A percentile compares a stretch with the other conserved stretches of the same genome.
Conservation (phyloP, 257 asterid species). For the Solanum habrochaites region DNA sequence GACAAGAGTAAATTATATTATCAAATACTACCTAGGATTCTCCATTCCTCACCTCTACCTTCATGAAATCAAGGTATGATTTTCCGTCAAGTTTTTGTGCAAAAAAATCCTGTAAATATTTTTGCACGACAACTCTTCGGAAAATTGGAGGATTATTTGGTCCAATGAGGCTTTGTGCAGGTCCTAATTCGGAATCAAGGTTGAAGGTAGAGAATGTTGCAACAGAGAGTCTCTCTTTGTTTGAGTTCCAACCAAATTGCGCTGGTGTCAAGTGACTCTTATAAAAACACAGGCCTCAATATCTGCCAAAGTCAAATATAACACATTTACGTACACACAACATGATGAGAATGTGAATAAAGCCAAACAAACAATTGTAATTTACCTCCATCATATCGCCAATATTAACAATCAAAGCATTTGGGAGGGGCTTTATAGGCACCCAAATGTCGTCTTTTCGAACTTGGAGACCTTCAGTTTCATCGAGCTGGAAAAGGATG, state of each 20-base stretch:
- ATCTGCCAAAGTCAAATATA: conserved; percentile 14
- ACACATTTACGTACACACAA: not conserved
- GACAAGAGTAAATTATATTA: not conserved
- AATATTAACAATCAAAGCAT: conserved; percentile 40
- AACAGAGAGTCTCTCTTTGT: conserved; percentile 35
- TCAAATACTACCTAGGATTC: not conserved
- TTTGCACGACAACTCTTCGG: conserved; percentile 1
- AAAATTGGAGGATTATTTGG: conserved; percentile 26
- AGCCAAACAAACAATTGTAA: too few relatives aligned
- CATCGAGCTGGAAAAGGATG: conserved; percentile 39
- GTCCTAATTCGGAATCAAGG: conserved; percentile 32
- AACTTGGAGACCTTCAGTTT: conserved; percentile 38
- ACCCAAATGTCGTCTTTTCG: conserved; percentile 37
- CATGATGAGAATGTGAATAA: too few relatives aligned
- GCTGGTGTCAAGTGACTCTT: too few relatives aligned
- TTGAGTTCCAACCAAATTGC: too few relatives aligned
- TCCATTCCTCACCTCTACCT: not conserved
- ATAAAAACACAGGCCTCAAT: too few relatives aligned
- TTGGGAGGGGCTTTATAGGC: conserved; percentile 24
- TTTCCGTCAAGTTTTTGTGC: not conserved
- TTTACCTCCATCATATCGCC: conserved; percentile 51
- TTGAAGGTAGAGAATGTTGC: conserved; percentile 42
- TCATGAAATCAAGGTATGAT: not conserved
- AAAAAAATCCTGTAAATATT: not conserved
- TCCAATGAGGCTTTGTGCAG: conserved; percentile 30